Conservation (phyloP, 208 protist species). For the Wallacemonas sp. region DNA sequence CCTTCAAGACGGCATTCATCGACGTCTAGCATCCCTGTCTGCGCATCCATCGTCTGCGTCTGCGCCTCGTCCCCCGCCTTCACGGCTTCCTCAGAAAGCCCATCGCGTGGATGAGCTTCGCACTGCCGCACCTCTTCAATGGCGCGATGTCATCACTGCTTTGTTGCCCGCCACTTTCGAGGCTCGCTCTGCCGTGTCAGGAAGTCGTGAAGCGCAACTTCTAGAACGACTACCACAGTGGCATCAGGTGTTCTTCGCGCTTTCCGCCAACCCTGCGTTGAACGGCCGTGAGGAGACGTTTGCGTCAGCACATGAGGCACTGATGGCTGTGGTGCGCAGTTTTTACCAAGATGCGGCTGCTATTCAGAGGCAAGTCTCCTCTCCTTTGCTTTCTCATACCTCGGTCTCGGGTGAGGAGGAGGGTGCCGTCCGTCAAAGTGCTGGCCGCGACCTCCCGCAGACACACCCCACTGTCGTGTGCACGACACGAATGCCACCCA, state of each 20-base stretch:
- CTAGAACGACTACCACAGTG: constrained; percentile 26
- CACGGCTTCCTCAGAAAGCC: no score
- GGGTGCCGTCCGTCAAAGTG: neutral
- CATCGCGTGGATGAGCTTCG: neutral
- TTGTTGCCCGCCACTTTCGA: no score
- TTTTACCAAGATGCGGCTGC: constrained; percentile 32
- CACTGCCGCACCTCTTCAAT: neutral
- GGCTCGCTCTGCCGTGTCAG: no score
- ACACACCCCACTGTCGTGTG: neutral
- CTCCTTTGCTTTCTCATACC: neutral
- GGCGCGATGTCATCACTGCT: neutral
- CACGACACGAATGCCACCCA: constrained; percentile 33
- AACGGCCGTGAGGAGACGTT: constrained; percentile 6
- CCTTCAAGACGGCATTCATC: constrained; percentile 16
- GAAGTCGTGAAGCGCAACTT: constrained; percentile 4
- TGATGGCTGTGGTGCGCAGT: constrained; percentile 23
- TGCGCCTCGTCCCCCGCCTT: no score
- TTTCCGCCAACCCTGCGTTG: constrained; percentile 33
- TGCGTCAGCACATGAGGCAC: constrained; percentile 17
- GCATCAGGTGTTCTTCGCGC: constrained; percentile 44
- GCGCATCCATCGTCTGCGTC: no score
- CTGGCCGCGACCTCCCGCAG: neutral
- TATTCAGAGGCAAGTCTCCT: constrained; percentile 15
- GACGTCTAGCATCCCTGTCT: constrained; percentile 16
- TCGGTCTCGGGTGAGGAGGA: neutral